These are phyloP conservation scores for Chlorella sp. DNA, from an alignment of 139 green algal species.

Conservation along the genomic window DNA sequence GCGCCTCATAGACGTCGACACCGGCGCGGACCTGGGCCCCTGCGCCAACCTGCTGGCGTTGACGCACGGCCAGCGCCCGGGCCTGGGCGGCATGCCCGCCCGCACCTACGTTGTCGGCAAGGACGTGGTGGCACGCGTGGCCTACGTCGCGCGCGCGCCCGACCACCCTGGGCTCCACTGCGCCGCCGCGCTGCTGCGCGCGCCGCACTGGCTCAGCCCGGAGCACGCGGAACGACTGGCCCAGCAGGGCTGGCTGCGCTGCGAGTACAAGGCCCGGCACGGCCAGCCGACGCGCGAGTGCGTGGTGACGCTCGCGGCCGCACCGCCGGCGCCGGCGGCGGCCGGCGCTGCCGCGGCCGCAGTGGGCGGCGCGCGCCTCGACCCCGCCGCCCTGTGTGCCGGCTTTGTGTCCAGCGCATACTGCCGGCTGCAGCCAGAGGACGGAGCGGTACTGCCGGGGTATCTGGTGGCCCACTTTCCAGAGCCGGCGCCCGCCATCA, in stretches of 20 bases:
- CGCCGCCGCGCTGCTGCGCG: slow-evolving; percentile 40
- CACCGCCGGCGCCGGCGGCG: background rate
- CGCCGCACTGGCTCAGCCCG: slow-evolving; percentile 61
- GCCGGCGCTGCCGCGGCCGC: background rate
- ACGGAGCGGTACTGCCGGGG: background rate
- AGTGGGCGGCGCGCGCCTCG: too few relatives aligned
- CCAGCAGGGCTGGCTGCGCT: slow-evolving; percentile 11
- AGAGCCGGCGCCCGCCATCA: slow-evolving; percentile 53
- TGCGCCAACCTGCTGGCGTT: slow-evolving; percentile 65
- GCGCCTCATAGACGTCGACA: slow-evolving; percentile 56
- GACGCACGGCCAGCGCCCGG: slow-evolving; percentile 77
- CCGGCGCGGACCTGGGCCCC: slow-evolving; percentile 37
- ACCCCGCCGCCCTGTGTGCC: too few relatives aligned
- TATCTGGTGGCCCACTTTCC: slow-evolving; percentile 52
- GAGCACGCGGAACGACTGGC: slow-evolving; percentile 1
- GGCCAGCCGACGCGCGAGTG: slow-evolving; percentile 42
- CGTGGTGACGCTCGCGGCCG: background rate
- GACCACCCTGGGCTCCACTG: slow-evolving; percentile 68
- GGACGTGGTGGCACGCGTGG: slow-evolving; percentile 43
- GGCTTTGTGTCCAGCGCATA: slow-evolving; percentile 16
- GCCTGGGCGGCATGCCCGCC: slow-evolving; percentile 54
- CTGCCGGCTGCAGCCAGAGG: slow-evolving; percentile 23
- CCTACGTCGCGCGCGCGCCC: slow-evolving; percentile 58
- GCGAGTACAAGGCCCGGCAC: slow-evolving; percentile 64
- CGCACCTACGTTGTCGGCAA: slow-evolving; percentile 77